phyloP scores from a whole-genome alignment of 1,139 yeast genomes.

The Lodderomyces orthopsilosis region DNA sequence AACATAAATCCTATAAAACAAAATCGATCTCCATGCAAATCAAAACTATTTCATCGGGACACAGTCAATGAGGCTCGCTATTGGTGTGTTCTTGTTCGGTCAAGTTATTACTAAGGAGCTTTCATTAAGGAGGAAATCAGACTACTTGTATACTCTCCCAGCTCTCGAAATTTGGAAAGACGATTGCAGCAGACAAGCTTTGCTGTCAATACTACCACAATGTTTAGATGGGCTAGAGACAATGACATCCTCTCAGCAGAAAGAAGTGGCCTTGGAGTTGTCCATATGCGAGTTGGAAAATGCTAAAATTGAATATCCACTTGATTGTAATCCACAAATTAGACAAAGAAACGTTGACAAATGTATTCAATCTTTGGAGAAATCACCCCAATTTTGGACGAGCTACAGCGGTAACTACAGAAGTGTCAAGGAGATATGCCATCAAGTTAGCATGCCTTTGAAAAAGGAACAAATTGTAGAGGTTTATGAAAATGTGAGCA shows the following conservation, averaged over 20 bases:
- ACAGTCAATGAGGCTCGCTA: neutral
- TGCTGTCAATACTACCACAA: constrained; percentile 22
- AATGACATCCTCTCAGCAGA: constrained; percentile 27
- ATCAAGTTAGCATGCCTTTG: constrained; percentile 49
- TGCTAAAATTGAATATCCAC: constrained; percentile 37
- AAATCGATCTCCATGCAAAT: neutral
- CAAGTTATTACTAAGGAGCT: neutral
- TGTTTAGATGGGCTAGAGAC: constrained; percentile 35
- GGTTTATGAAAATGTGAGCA: constrained; percentile 48
- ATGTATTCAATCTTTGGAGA: constrained; percentile 43
- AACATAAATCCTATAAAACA: neutral
- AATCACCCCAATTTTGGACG: constrained; percentile 57
- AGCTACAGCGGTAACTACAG: constrained; percentile 58
- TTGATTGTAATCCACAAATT: constrained; percentile 21
- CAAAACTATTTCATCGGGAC: neutral
- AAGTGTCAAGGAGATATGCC: constrained; percentile 46
- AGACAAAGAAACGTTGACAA: constrained; percentile 15
- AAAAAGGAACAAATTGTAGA: constrained; percentile 50
- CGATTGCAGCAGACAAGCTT: constrained; percentile 27
- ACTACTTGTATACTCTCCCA: neutral
- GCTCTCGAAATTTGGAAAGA: constrained; percentile 9
- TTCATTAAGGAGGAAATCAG: neutral
- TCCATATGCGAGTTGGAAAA: constrained; percentile 56
- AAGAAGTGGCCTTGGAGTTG: constrained; percentile 45
- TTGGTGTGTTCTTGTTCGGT: neutral